phyloP scores from a whole-genome alignment of 139 green algal species.

The Edaphochlamys debaryana region DNA sequence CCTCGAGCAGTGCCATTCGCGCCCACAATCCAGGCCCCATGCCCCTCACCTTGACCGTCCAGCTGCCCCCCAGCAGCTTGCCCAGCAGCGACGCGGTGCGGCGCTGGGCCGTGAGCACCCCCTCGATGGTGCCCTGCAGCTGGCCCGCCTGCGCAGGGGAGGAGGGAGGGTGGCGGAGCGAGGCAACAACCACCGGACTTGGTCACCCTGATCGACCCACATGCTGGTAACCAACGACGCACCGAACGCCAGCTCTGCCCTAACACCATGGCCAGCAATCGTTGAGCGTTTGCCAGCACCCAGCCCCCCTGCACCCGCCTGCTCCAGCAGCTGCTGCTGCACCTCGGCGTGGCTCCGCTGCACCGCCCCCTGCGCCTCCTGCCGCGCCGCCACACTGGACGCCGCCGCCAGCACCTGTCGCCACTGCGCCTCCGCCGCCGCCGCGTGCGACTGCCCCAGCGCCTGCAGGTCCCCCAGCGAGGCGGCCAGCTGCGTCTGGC shows the following conservation, averaged over 20 bases:
- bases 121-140: constrained; percentile 16
- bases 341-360: not conserved
- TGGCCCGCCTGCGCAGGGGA: not conserved
- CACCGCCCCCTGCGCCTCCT: constrained; percentile 3
- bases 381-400: not conserved
- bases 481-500: not conserved
- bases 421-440: constrained; percentile 2
- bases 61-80: not conserved
- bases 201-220: too few relatives aligned
- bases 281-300: too few relatives aligned
- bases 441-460: not conserved
- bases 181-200: too few relatives aligned
- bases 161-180: too few relatives aligned
- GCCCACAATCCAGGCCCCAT: not conserved
- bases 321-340: not conserved
- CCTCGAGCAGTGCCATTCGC: too few relatives aligned
- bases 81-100: constrained; percentile 15
- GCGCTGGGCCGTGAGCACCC: constrained; percentile 13
- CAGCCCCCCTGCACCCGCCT: not conserved
- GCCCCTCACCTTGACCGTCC: constrained; percentile 27
- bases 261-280: too few relatives aligned
- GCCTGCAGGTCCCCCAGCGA: not conserved
- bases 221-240: too few relatives aligned
- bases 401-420: not conserved
- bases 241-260: too few relatives aligned